A percentile compares a stretch with the other conserved stretches of the same genome.
Conservation (phyloP, 140 eudicot species). For the Stevia rebaudiana region DNA sequence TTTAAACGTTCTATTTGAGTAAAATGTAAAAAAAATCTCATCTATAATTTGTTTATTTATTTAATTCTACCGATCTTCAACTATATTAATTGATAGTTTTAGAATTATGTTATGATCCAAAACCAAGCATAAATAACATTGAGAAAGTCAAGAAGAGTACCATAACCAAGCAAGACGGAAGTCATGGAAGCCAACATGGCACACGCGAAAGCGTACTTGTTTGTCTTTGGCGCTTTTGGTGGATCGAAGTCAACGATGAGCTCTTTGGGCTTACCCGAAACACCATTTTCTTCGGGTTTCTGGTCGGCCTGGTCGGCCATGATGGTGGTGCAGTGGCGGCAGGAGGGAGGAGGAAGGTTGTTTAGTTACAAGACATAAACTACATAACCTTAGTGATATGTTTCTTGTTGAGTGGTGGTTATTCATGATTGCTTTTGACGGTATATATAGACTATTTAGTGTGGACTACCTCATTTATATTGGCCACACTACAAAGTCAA, state of each 20-base stretch:
- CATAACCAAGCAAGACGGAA: constrained; percentile 70
- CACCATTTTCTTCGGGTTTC: constrained; percentile 25
- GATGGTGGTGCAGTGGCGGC: constrained; percentile 8
- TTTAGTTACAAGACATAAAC: constrained; percentile 18
- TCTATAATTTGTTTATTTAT: neutral
- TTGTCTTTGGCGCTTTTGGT: constrained; percentile 43
- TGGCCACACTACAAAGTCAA: constrained; percentile 13
- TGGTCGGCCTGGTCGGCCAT: constrained; percentile 46
- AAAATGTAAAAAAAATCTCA: neutral
- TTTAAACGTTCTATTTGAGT: too few species aligned
- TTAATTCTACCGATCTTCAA: neutral
- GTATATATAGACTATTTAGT: constrained; percentile 29
- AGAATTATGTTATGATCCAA: neutral
- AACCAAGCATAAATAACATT: neutral
- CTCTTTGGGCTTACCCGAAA: constrained; percentile 27
- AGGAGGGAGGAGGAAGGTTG: neutral
- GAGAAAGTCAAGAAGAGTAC: constrained; percentile 29
- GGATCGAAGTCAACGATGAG: constrained; percentile 33
- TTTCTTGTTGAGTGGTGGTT: constrained; percentile 10
- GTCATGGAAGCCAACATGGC: constrained; percentile 84
- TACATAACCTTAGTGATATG: constrained; percentile 5
- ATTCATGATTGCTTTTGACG: constrained; percentile 12
- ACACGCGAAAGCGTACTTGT: constrained; percentile 70
- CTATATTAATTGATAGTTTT: neutral
- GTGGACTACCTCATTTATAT: constrained; percentile 8